Evolutionary conservation across 1,284 basidiomycete species (phyloP).

Genomic region (Ganoderma lucidum): DNA sequence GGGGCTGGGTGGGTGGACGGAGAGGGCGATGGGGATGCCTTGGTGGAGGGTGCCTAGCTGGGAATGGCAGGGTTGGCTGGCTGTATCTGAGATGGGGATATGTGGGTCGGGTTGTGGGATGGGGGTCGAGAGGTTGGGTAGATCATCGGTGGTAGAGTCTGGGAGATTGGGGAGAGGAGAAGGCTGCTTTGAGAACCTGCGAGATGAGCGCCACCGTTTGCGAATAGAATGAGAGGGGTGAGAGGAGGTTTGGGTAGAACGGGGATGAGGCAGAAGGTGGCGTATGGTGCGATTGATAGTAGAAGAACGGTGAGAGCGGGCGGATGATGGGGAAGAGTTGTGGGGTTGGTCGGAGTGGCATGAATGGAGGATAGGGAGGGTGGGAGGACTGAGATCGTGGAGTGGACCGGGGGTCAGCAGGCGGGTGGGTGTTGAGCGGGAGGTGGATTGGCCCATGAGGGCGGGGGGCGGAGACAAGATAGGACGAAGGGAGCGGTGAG

Average conservation of each 20-base stretch:
- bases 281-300: slow-evolving; percentile 38
- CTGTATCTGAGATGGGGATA: slow-evolving; percentile 13
- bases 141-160: slow-evolving; percentile 22
- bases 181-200: slow-evolving; percentile 42
- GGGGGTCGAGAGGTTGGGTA: slow-evolving; percentile 10
- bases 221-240: slow-evolving; percentile 34
- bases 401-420: neutral
- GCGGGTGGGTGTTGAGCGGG: neutral
- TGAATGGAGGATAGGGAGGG: neutral
- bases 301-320: slow-evolving; percentile 21
- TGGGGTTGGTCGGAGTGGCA: neutral
- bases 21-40: neutral
- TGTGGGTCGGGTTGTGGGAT: slow-evolving; percentile 23
- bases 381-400: neutral
- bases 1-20: neutral
- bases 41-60: slow-evolving; percentile 20
- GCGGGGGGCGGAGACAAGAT: neutral
- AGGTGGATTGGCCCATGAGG: slow-evolving; percentile 2
- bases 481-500: neutral
- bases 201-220: slow-evolving; percentile 52
- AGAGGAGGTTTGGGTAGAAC: slow-evolving; percentile 27
- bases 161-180: slow-evolving; percentile 22
- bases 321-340: slow-evolving; percentile 11
- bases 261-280: slow-evolving; percentile 30
- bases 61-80: slow-evolving; percentile 5